Percentiles rank a stretch among this genome's conserved stretches.
Evolutionary conservation across 805 yeast genomes (phyloP).

Genomic region (Jamesozyma lodderae): DNA sequence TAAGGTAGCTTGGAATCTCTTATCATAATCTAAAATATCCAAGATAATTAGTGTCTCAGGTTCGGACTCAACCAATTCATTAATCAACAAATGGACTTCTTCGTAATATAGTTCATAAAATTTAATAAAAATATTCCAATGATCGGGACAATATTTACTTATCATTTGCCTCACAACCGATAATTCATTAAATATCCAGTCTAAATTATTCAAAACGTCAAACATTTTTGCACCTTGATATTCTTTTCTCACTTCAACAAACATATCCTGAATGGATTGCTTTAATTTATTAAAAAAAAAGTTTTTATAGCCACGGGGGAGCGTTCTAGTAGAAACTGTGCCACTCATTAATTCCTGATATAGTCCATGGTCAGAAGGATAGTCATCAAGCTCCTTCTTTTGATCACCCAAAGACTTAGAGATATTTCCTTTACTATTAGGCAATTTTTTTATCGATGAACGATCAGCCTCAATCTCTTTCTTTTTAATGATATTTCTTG

Average conservation of each 20-base stretch:
- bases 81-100: conserved; percentile 54
- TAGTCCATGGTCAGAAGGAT: conserved; percentile 27
- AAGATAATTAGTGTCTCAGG: conserved; percentile 74
- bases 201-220: conserved; percentile 57
- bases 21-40: conserved; percentile 67
- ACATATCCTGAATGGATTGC: conserved; percentile 55
- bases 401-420: conserved; percentile 11
- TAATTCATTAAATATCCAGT: conserved; percentile 80
- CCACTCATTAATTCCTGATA: conserved; percentile 35
- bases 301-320: conserved; percentile 50
- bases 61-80: conserved; percentile 53
- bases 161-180: conserved; percentile 53
- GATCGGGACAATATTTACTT: conserved; percentile 50
- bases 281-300: conserved; percentile 53
- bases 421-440: conserved; percentile 13
- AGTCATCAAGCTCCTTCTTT: conserved; percentile 9
- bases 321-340: conserved; percentile 35
- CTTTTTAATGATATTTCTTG: conserved; percentile 27
- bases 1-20: conserved; percentile 50
- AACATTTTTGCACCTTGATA: conserved; percentile 39
- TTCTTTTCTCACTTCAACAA: conserved; percentile 49
- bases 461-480: conserved; percentile 26
- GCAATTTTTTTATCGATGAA: conserved; percentile 22
- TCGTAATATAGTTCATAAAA: conserved; percentile 60
- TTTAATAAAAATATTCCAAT: conserved; percentile 64